Evolutionary conservation across 2,329 filamentous ascomycete genomes (phyloP).

Genomic region (Colletotrichum endophyticum): DNA sequence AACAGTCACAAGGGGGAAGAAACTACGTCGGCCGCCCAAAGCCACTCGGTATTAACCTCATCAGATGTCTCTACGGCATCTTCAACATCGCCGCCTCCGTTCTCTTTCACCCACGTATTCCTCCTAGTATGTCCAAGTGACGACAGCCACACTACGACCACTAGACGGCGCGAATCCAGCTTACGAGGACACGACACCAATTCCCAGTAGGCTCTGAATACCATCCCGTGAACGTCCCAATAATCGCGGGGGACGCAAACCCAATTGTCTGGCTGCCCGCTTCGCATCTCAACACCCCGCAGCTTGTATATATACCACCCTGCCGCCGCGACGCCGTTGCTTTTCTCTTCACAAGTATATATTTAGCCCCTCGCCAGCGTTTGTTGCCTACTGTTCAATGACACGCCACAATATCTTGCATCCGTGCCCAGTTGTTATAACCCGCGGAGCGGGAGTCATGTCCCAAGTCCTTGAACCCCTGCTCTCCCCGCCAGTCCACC

Average conservation of each 20-base stretch:
- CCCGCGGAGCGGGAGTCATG: too few relatives aligned
- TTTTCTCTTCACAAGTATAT: neutral
- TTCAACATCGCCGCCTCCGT: fast-evolving
- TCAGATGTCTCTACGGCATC: fast-evolving
- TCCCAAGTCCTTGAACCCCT: too few relatives aligned
- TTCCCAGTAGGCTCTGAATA: fast-evolving
- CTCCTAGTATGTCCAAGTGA: fast-evolving
- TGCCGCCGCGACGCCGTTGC: fast-evolving
- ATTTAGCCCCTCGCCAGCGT: fast-evolving
- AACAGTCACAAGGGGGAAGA: neutral
- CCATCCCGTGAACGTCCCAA: neutral
- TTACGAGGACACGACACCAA: neutral
- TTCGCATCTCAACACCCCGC: neutral
- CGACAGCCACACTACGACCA: neutral
- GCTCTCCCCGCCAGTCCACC: too few relatives aligned
- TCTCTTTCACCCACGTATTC: neutral
- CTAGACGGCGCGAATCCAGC: too few relatives aligned
- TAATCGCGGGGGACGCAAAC: neutral
- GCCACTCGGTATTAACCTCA: neutral
- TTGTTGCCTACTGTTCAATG: neutral
- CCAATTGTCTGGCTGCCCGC: neutral
- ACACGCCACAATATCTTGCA: too few relatives aligned
- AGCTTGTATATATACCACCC: neutral
- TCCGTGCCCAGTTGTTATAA: too few relatives aligned
- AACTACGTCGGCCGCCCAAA: neutral